Base-by-base conservation (phyloP, 352 stramenopile genomes). In the Globisporangium polare region DNA sequence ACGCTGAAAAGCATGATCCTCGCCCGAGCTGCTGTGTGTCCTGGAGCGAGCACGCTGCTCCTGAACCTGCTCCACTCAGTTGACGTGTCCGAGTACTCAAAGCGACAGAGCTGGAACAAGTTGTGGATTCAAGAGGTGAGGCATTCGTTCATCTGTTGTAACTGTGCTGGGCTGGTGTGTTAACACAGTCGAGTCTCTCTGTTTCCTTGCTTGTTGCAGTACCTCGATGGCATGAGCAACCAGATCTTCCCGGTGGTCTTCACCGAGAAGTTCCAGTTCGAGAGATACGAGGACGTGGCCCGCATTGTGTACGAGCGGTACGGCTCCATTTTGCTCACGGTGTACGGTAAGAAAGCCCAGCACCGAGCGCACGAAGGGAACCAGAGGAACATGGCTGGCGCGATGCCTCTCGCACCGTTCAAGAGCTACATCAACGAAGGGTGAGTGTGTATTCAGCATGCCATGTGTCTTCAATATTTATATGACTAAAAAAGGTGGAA, bases 241-340 rank as follows among this genome's bases (percentile, higher is more conserved):
- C 82, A 89, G 57, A 53, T 88, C 15, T 91, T 86, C 33, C 75
- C 82, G 1, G 75, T 91, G 8, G 71, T 86, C 8, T 88, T 91
- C 56, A 80, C 75, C 7, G 71, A 74, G 27, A 69, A 56, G 13
- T 89, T 91, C 64, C 72, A 85, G 3, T 63, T 73, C 24, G 62
- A 84, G 15, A 83, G 72, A 41, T 91, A 73, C 33, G 69, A 77
- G 9, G 71, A 81, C 26, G 77, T 87, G 31, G 77, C 73, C 37
- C 75, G 75, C 9, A 74, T 81, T 26, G 63, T 91, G 13, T 91
- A 80, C 54, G 62, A 86, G 57, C 74, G 67, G 10, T 91, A 85
- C 50, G 65, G 70, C 0, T 68, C 68, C 10, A 60, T 89, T 15
- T 62, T 89, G 24, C 56, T 83, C 6, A 67, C 62, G 1, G 58